phyloP scores from a whole-genome alignment of 345 rosid genomes.

The Trapa bicornis region DNA sequence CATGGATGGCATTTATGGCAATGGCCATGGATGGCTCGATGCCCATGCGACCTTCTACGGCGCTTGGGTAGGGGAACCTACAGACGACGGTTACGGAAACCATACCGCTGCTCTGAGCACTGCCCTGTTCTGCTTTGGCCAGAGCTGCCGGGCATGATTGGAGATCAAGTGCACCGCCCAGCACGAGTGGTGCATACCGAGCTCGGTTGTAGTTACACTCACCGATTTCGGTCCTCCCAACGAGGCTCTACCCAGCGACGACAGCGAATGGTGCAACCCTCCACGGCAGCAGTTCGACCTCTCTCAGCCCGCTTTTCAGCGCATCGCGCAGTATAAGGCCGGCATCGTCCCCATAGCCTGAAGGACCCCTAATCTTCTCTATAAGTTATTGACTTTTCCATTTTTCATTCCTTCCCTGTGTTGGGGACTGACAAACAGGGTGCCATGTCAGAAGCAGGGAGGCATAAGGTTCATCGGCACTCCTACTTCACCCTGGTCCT shows the following conservation, averaged over 20 bases:
- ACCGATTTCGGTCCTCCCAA: constrained; percentile 59
- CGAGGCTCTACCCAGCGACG: constrained; percentile 37
- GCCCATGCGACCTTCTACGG: constrained; percentile 91
- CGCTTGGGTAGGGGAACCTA: constrained; percentile 52
- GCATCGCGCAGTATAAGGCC: constrained; percentile 43
- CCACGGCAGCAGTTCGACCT: constrained; percentile 57
- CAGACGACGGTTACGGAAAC: constrained; percentile 53
- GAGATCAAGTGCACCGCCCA: constrained; percentile 44
- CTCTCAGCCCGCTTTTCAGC: constrained; percentile 48
- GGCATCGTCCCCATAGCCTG: constrained; percentile 50
- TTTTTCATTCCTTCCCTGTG: neutral
- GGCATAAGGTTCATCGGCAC: constrained; percentile 3
- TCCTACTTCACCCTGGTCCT: constrained; percentile 7
- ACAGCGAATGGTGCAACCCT: constrained; percentile 61
- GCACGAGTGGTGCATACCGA: constrained; percentile 43
- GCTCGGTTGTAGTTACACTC: constrained; percentile 40
- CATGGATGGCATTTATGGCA: constrained; percentile 25
- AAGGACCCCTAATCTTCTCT: constrained; percentile 17
- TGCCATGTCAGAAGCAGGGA: constrained; percentile 5
- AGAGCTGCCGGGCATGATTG: constrained; percentile 55
- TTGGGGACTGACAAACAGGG: neutral
- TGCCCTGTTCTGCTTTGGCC: constrained; percentile 45
- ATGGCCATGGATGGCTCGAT: constrained; percentile 42
- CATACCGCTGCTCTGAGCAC: constrained; percentile 57
- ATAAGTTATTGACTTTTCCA: neutral